Percentiles rank a stretch among this genome's conserved stretches.
phyloP scores from a whole-genome alignment of 2,329 filamentous ascomycete species.

The Colletotrichum paranaense region DNA sequence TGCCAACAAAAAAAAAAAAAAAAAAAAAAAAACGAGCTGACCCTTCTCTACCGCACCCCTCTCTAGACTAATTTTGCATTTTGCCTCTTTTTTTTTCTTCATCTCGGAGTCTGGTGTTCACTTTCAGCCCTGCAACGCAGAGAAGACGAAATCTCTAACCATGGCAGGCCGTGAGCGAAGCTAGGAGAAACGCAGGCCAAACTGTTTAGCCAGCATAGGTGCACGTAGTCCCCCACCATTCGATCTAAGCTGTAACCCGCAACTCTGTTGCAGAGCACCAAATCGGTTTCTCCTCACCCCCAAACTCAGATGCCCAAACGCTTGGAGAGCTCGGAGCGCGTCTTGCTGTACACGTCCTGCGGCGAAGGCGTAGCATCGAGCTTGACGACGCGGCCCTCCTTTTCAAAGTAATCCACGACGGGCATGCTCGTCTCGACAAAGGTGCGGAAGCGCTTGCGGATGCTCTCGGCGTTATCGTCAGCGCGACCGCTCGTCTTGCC shows the following conservation, averaged over 20 bases:
- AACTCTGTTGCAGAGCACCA: not conserved
- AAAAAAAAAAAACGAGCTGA: not conserved
- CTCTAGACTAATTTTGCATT: not conserved
- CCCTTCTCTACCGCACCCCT: not conserved
- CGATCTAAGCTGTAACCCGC: not conserved
- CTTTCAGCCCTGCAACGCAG: not conserved
- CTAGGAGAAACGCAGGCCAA: no score
- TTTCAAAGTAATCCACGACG: conserved; percentile 87
- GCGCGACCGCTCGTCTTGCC: conserved; percentile 92
- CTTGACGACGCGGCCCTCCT: conserved; percentile 82
- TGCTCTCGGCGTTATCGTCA: conserved; percentile 95
- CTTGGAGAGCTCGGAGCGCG: conserved; percentile 60
- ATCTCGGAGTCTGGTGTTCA: no score
- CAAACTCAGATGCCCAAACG: conserved; percentile 52
- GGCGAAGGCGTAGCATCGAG: conserved; percentile 78
- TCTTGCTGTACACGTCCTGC: conserved; percentile 69
- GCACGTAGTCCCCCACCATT: not conserved
- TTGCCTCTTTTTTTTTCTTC: not conserved
- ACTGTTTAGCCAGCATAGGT: no score
- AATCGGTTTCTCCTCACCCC: conserved; percentile 35
- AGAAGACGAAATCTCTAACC: not conserved
- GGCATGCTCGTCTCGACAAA: conserved; percentile 98
- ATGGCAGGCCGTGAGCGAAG: no score
- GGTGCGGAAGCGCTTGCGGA: conserved; percentile 94
- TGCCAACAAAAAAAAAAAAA: not conserved